phyloP scores from a whole-genome alignment of 2,329 filamentous ascomycete species.

The Diaporthe humulicola region DNA sequence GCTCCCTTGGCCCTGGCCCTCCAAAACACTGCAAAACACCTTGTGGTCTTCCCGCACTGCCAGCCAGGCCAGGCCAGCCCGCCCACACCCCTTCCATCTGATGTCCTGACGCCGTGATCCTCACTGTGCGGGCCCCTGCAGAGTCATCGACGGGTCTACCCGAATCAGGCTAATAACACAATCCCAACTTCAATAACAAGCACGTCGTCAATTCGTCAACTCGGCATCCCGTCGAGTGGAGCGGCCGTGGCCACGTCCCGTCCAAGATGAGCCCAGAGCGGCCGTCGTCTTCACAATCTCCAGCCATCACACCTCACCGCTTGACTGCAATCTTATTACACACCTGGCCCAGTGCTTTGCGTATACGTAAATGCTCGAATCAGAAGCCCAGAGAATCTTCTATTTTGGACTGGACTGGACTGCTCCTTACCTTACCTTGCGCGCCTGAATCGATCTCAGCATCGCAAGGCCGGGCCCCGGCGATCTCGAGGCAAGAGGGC shows the following conservation, averaged over 20 bases:
- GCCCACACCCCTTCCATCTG: not conserved
- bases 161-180: slow-evolving; percentile 34
- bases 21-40: not conserved
- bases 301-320: slow-evolving; percentile 27
- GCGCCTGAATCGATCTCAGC: not conserved
- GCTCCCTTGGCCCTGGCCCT: not conserved
- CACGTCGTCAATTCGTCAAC: slow-evolving; percentile 28
- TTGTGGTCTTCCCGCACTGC: not conserved
- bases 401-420: not conserved
- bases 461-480: slow-evolving; percentile 17
- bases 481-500: not conserved
- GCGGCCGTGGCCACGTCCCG: slow-evolving; percentile 19
- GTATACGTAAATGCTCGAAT: slow-evolving; percentile 1
- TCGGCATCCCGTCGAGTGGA: slow-evolving; percentile 7
- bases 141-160: slow-evolving; percentile 33
- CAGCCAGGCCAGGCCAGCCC: too few relatives aligned
- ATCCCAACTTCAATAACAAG: slow-evolving; percentile 28
- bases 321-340: slow-evolving; percentile 31
- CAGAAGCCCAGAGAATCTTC: slow-evolving; percentile 11
- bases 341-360: not conserved
- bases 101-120: not conserved
- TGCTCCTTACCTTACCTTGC: too few relatives aligned
- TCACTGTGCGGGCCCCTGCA: slow-evolving; percentile 30
- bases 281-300: slow-evolving; percentile 2
- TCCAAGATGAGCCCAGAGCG: slow-evolving; percentile 29